Evolutionary conservation across 2,329 filamentous ascomycete genomes (phyloP).

Genomic region (Fusarium veterinarium): DNA sequence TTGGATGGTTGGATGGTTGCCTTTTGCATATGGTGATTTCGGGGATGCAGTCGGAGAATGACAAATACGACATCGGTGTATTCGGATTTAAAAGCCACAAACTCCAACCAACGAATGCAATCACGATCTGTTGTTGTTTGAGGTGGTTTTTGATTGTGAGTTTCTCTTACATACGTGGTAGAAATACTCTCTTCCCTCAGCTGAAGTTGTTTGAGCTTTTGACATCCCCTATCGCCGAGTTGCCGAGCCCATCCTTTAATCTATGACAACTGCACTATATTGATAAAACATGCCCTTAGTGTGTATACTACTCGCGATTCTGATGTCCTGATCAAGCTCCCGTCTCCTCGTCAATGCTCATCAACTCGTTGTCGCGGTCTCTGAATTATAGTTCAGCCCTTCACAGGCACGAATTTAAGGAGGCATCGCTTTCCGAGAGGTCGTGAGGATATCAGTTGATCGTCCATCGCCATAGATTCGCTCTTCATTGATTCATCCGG

Average conservation of each 20-base stretch:
- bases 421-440: conserved; percentile 70
- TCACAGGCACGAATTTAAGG: conserved; percentile 59
- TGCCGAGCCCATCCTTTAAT: neutral
- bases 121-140: neutral
- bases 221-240: neutral
- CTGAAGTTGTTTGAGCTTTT: neutral
- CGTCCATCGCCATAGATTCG: conserved; percentile 71
- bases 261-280: neutral
- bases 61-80: conserved; percentile 9
- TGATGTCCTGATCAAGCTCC: neutral
- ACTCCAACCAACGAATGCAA: neutral
- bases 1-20: neutral
- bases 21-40: neutral
- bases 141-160: neutral
- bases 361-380: neutral
- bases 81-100: conserved; percentile 17
- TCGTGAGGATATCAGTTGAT: conserved; percentile 75
- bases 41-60: neutral
- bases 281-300: neutral
- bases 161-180: neutral
- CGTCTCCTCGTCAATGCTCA: neutral
- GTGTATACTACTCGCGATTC: neutral
- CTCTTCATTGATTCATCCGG: conserved; percentile 65
- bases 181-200: neutral
- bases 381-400: neutral